phyloP scores from a whole-genome alignment of 805 yeast genomes.

The Debaryomyces maramus region DNA sequence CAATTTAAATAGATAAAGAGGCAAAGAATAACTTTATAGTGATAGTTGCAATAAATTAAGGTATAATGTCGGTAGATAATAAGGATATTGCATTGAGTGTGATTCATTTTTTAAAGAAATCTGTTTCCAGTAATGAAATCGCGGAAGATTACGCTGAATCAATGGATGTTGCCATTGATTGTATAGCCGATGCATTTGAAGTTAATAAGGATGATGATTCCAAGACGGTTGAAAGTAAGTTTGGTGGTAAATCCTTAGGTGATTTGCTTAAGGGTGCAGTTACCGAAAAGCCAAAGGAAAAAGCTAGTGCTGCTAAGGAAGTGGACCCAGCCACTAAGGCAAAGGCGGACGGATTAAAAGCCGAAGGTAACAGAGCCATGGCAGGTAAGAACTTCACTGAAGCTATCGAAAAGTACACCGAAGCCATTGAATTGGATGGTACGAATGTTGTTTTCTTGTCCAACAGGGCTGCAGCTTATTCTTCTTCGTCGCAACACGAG shows the following conservation, averaged over 20 bases:
- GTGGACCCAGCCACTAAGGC: constrained; percentile 57
- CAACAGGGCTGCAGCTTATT: constrained; percentile 95
- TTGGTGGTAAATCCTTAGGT: constrained; percentile 48
- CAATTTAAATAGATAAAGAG: constrained; percentile 1
- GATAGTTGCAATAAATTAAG: neutral
- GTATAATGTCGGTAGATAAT: constrained; percentile 41
- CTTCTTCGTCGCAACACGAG: constrained; percentile 71
- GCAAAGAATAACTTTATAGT: too few species aligned
- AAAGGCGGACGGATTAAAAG: constrained; percentile 80
- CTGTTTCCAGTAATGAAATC: constrained; percentile 62
- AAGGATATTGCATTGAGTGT: constrained; percentile 73
- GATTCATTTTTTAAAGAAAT: constrained; percentile 63
- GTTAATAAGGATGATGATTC: constrained; percentile 54
- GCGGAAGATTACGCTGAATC: constrained; percentile 83
- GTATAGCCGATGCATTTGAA: constrained; percentile 83
- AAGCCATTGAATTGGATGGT: constrained; percentile 71
- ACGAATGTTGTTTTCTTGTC: constrained; percentile 82
- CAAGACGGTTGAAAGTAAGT: constrained; percentile 34
- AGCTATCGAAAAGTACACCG: constrained; percentile 78
- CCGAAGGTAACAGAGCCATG: constrained; percentile 89
- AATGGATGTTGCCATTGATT: constrained; percentile 89
- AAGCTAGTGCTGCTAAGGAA: constrained; percentile 38
- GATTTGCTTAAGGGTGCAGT: constrained; percentile 38
- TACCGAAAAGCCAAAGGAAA: constrained; percentile 6
- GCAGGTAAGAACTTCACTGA: constrained; percentile 65